phyloP scores from a whole-genome alignment of 2,329 filamentous ascomycete genomes.

The Juglanconis juglandina region DNA sequence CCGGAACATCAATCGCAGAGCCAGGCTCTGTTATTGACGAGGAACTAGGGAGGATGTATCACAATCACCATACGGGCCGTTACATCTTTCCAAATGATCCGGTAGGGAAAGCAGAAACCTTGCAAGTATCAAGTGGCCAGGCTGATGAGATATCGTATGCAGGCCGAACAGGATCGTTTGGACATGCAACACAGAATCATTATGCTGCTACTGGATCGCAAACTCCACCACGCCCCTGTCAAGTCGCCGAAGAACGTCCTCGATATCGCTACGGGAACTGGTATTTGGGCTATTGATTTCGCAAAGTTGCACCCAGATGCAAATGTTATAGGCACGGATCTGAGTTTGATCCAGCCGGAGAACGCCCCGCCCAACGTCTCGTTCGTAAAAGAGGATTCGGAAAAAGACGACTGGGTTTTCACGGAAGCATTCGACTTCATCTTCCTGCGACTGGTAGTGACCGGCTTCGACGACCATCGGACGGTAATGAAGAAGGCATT shows the following conservation, averaged over 20 bases:
- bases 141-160: neutral
- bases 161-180: slow-evolving; percentile 7
- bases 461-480: slow-evolving; percentile 49
- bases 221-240: slow-evolving; percentile 21
- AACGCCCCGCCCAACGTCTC: slow-evolving; percentile 21
- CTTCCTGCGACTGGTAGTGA: slow-evolving; percentile 48
- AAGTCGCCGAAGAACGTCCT: slow-evolving; percentile 19
- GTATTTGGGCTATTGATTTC: slow-evolving; percentile 21
- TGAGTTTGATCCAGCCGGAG: slow-evolving; percentile 18
- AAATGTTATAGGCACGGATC: slow-evolving; percentile 3
- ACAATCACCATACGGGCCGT: slow-evolving; percentile 2
- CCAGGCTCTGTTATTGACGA: neutral
- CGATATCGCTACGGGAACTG: slow-evolving; percentile 23
- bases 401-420: slow-evolving; percentile 47
- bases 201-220: slow-evolving; percentile 15
- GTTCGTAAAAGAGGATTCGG: slow-evolving; percentile 47
- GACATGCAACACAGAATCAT: neutral
- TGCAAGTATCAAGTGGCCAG: too few species aligned
- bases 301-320: neutral
- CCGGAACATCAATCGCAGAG: slow-evolving; percentile 3
- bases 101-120: neutral
- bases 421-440: slow-evolving; percentile 50
- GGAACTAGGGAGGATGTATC: slow-evolving; percentile 7
- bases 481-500: slow-evolving; percentile 44
- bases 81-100: neutral